A percentile compares a stretch with the other conserved stretches of the same genome.
Conservation (phyloP, 23 red algal genomes). For the Gracilaria caudata region DNA sequence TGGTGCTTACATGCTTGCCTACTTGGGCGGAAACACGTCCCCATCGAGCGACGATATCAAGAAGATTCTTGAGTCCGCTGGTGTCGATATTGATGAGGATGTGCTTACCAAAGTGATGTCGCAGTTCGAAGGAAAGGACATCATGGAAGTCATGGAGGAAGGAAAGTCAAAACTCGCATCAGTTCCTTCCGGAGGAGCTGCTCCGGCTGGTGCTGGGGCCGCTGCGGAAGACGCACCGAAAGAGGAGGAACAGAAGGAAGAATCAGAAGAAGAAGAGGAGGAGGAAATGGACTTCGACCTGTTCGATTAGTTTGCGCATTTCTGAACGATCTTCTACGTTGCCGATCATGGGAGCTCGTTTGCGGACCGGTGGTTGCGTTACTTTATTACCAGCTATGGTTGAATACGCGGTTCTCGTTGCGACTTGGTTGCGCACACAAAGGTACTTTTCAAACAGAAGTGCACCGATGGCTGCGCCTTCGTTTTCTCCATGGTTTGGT, state of each 20-base stretch:
- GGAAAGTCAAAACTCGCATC: slow-evolving; percentile 83
- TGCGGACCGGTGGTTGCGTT: not conserved
- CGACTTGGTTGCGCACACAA: not conserved
- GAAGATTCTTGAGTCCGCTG: slow-evolving; percentile 82
- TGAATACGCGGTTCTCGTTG: not conserved
- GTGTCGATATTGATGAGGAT: slow-evolving; percentile 77
- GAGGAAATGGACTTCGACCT: slow-evolving; percentile 83
- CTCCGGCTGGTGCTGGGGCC: slow-evolving; percentile 29
- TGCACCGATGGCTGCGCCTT: not conserved
- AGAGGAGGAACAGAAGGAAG: slow-evolving; percentile 79
- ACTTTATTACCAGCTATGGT: not conserved
- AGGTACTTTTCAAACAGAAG: too few relatives aligned
- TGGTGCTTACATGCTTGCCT: slow-evolving; percentile 87
- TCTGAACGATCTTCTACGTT: not conserved
- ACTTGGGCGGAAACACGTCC: slow-evolving; percentile 71
- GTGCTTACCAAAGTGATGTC: slow-evolving; percentile 59
- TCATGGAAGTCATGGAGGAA: slow-evolving; percentile 79
- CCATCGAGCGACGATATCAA: slow-evolving; percentile 83
- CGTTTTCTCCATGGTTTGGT: not conserved
- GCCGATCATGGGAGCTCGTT: slow-evolving; percentile 11
- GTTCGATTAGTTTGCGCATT: slow-evolving; percentile 65
- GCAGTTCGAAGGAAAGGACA: slow-evolving; percentile 78
- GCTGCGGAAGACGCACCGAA: slow-evolving; percentile 64
- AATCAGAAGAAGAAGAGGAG: slow-evolving; percentile 78
- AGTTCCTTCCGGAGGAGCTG: slow-evolving; percentile 83